Evolutionary conservation across 352 stramenopile species (phyloP).

Genomic region (Vaucheria bursata): DNA sequence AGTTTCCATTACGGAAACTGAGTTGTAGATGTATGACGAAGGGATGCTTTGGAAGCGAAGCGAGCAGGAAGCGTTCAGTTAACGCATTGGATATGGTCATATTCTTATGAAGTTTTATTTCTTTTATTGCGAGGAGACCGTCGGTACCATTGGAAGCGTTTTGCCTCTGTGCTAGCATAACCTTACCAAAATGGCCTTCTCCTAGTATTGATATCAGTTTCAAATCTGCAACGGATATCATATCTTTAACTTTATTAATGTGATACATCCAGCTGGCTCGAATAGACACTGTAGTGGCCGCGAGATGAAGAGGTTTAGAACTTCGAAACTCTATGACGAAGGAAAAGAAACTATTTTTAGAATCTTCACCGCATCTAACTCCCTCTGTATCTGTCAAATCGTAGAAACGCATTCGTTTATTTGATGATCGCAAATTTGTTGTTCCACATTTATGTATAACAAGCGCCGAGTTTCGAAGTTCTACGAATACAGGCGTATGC

Average conservation of each 20-base stretch:
- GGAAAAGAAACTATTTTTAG: neutral
- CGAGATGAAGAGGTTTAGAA: neutral
- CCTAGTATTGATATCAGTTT: slow-evolving; percentile 92
- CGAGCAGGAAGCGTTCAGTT: slow-evolving; percentile 90
- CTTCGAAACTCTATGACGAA: neutral
- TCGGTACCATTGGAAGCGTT: neutral
- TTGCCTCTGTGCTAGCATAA: slow-evolving; percentile 58
- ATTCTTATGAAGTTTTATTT: slow-evolving; percentile 53
- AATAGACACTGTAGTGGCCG: neutral
- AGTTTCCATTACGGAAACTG: slow-evolving; percentile 54
- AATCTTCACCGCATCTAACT: neutral
- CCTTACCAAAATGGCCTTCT: slow-evolving; percentile 88
- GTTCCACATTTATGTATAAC: neutral
- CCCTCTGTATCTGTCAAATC: neutral
- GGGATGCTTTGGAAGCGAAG: slow-evolving; percentile 81
- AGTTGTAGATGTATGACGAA: slow-evolving; percentile 88
- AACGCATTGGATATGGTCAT: slow-evolving; percentile 81
- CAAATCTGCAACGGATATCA: slow-evolving; percentile 74
- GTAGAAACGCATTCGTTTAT: neutral
- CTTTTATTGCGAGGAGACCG: slow-evolving; percentile 30
- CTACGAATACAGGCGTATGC: neutral
- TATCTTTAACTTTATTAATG: neutral
- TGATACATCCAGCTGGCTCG: neutral
- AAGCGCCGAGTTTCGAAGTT: neutral
- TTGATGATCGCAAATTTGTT: neutral